Conservation (phyloP, 2,329 filamentous ascomycete species). For the Ceratocystis lukuohia region DNA sequence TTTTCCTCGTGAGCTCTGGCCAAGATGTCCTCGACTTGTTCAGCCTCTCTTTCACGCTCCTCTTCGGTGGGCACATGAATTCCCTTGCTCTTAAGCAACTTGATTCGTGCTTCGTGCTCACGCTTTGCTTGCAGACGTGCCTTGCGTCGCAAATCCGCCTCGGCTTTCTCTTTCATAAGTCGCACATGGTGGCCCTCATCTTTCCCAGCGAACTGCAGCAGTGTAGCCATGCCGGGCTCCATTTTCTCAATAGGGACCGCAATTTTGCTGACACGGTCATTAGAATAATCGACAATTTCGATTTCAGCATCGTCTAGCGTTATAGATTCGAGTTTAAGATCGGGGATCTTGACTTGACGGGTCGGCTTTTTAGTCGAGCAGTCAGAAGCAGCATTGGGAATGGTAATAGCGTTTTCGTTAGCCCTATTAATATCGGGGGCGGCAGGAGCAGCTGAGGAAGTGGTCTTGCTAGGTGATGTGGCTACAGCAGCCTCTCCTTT, state of each 20-base stretch:
- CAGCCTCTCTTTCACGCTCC: slow-evolving; percentile 69
- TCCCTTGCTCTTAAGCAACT: slow-evolving; percentile 64
- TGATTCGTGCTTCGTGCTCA: slow-evolving; percentile 64
- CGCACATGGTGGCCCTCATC: slow-evolving; percentile 27
- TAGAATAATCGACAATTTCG: slow-evolving; percentile 45
- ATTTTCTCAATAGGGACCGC: slow-evolving; percentile 20
- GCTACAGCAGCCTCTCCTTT: not conserved
- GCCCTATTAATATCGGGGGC: not conserved
- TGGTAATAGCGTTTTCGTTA: slow-evolving; percentile 25
- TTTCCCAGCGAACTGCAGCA: slow-evolving; percentile 22
- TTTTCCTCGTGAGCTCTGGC: slow-evolving; percentile 73
- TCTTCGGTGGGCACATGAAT: slow-evolving; percentile 72
- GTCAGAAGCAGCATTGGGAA: slow-evolving; percentile 21
- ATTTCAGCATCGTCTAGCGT: slow-evolving; percentile 42
- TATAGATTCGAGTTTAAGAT: slow-evolving; percentile 22
- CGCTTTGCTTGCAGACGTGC: slow-evolving; percentile 67
- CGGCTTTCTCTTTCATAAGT: slow-evolving; percentile 41
- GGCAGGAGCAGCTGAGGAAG: slow-evolving; percentile 18
- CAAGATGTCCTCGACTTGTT: slow-evolving; percentile 76
- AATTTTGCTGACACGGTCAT: slow-evolving; percentile 21
- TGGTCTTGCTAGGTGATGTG: too few species aligned
- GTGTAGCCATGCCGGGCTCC: slow-evolving; percentile 49
- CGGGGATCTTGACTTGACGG: slow-evolving; percentile 24
- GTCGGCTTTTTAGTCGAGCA: slow-evolving; percentile 16
- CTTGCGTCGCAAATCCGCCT: slow-evolving; percentile 52